Evolutionary conservation across 164 flowering plant genomes (phyloP), one percentile per base, ranked within the genome.

Genomic region (Aristolochia contorta): DNA sequence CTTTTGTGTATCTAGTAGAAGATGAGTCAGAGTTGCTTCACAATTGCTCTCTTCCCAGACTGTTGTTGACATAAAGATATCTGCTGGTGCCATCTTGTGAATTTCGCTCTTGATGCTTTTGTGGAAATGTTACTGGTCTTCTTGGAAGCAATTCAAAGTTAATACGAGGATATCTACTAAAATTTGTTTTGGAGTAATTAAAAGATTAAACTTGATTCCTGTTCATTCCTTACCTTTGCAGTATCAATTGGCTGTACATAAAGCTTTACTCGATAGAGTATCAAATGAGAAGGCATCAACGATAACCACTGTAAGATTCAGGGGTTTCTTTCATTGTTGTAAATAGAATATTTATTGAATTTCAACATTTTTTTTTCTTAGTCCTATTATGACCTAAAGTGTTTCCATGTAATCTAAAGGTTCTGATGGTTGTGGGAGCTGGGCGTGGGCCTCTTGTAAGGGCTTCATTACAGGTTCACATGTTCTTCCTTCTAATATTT

Each of bases 391-490:
- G 43, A 37, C 7, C 43, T 8, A 10, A 37, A 37, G 43, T 10
- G 12, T n/a, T n/a, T n/a, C n/a, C n/a, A 9, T 25, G 33, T 51
- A 50, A 64, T 61, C 54, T 69, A 47, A 49, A 93, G 99, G 90
- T 94, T 56, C 69, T 94, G 74, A 94, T 94, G 99, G 99, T 94
- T 79, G 97, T 94, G 21, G 99, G 99, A 72, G 99, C 99, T 50
- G 99, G 99, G 25, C 79, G 99, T 45, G 99, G 99, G 53, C 99
- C 99, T 56, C 97, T 94, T 69, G 96, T 94, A 48, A 82, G 96
- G 79, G 97, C 96, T 24, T 82, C 99, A 60, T 73, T 90, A 72
- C 91, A 90, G 96, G 99, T 93, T 46, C 50, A 25, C 49, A 67
- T 45, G 8, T 56, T 22, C 56, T 7, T 55, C 56, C 12, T 60